These are phyloP conservation scores for Peronospora farinosa DNA, from an alignment of 352 stramenopile genomes.

Conservation along the genomic window DNA sequence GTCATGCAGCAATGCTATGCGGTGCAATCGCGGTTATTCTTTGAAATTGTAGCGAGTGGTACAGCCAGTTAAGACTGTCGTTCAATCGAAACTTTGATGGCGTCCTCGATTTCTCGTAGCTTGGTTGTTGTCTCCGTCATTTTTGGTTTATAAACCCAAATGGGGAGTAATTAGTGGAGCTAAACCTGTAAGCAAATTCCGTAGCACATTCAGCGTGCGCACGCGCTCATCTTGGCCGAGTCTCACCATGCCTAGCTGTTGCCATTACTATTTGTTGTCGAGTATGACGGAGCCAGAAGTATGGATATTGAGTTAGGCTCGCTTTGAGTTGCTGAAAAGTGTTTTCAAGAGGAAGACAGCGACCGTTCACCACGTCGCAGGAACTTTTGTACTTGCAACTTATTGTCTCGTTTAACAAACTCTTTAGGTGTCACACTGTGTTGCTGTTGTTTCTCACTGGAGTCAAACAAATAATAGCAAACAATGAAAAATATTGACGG, in stretches of 20 bases:
- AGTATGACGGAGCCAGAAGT: slow-evolving; percentile 13
- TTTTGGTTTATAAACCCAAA: slow-evolving; percentile 81
- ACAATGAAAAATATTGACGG: no score
- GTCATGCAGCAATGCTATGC: slow-evolving; percentile 22
- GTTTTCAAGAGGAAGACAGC: slow-evolving; percentile 8
- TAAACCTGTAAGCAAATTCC: slow-evolving; percentile 43
- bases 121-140: slow-evolving; percentile 70
- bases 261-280: slow-evolving; percentile 7
- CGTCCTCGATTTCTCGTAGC: slow-evolving; percentile 85
- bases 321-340: slow-evolving; percentile 12
- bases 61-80: slow-evolving; percentile 81
- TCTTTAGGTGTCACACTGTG: slow-evolving; percentile 9
- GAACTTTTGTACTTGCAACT: slow-evolving; percentile 24
- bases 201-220: slow-evolving; percentile 58
- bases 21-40: slow-evolving; percentile 18
- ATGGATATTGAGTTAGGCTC: slow-evolving; percentile 10
- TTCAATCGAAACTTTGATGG: slow-evolving; percentile 79
- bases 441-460: no score
- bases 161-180: slow-evolving; percentile 67
- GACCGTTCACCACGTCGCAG: slow-evolving; percentile 25
- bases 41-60: slow-evolving; percentile 16
- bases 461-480: no score
- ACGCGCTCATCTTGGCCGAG: slow-evolving; percentile 79
- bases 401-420: no score
- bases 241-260: slow-evolving; percentile 63